phyloP scores from a whole-genome alignment of 2,329 filamentous ascomycete species.

The Endothia cerciana region DNA sequence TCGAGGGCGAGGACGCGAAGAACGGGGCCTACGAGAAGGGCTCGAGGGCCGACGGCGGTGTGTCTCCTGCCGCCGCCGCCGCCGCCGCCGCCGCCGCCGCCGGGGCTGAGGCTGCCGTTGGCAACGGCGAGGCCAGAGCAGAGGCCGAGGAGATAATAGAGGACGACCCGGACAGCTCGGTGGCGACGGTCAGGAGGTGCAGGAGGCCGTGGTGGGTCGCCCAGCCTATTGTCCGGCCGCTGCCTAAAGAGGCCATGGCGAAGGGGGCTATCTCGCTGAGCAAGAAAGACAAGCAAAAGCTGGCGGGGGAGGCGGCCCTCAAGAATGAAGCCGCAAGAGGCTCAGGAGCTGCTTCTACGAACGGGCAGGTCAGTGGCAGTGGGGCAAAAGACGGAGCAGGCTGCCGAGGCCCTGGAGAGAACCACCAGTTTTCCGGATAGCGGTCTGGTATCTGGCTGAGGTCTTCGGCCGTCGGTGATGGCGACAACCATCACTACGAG shows the following conservation, averaged over 20 bases:
- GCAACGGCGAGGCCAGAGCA: slow-evolving; percentile 32
- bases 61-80: background rate
- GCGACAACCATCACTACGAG: background rate
- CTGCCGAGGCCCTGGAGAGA: slow-evolving; percentile 20
- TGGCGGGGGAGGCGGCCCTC: slow-evolving; percentile 41
- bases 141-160: slow-evolving; percentile 40
- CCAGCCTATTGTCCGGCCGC: slow-evolving; percentile 82
- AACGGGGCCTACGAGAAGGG: slow-evolving; percentile 35
- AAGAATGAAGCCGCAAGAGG: slow-evolving; percentile 16
- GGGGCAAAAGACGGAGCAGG: slow-evolving; percentile 8
- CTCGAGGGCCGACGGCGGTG: slow-evolving; percentile 12
- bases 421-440: slow-evolving; percentile 22
- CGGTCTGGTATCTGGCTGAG: slow-evolving; percentile 24
- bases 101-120: slow-evolving; percentile 36
- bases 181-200: slow-evolving; percentile 71
- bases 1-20: slow-evolving; percentile 37
- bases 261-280: slow-evolving; percentile 77
- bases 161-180: slow-evolving; percentile 60
- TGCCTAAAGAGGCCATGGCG: slow-evolving; percentile 85
- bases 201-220: slow-evolving; percentile 87
- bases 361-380: slow-evolving; percentile 5
- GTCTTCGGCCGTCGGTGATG: background rate
- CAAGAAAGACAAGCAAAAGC: slow-evolving; percentile 66
- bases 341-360: background rate
- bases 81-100: background rate